Percentiles rank a stretch among this genome's conserved stretches.
These are phyloP conservation scores for Heliamphora pulchella DNA, from an alignment of 179 eudicot genomes.

Conservation along the genomic window DNA sequence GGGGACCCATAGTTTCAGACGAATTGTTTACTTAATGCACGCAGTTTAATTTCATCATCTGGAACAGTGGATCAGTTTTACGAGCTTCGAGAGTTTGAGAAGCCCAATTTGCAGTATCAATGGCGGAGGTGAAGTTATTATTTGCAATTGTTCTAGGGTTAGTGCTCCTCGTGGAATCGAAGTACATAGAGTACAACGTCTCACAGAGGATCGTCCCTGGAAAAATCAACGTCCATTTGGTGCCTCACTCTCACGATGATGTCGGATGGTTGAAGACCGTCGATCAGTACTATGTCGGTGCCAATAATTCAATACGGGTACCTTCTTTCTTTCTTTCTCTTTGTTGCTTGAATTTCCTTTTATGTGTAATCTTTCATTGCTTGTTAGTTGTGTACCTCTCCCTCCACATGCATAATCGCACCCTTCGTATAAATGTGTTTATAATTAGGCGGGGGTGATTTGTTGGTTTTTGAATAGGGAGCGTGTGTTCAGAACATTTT, in stretches of 20 bases:
- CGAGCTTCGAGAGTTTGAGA: neutral
- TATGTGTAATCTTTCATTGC: neutral
- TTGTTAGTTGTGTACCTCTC: neutral
- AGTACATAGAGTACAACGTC: conserved; percentile 61
- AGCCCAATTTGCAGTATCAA: neutral
- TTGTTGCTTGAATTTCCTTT: neutral
- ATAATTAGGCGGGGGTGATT: neutral
- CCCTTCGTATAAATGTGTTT: neutral
- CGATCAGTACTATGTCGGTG: conserved; percentile 76
- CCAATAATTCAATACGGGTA: conserved; percentile 78
- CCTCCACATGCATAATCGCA: neutral
- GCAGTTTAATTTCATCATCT: no score
- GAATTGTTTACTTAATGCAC: no score
- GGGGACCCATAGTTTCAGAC: no score
- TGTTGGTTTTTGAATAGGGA: conserved; percentile 40
- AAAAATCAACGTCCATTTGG: conserved; percentile 81
- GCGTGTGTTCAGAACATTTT: conserved; percentile 89
- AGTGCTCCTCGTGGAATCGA: conserved; percentile 23
- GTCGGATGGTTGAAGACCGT: conserved; percentile 96
- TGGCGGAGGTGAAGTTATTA: conserved; percentile 4
- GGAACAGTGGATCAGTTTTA: no score
- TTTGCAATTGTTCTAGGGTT: neutral
- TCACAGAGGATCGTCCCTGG: conserved; percentile 31
- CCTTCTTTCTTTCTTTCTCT: conserved; percentile 7
- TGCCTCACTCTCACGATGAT: conserved; percentile 90